Base-by-base conservation (phyloP, 1,139 yeast genomes). In the Diutina siamensis region DNA sequence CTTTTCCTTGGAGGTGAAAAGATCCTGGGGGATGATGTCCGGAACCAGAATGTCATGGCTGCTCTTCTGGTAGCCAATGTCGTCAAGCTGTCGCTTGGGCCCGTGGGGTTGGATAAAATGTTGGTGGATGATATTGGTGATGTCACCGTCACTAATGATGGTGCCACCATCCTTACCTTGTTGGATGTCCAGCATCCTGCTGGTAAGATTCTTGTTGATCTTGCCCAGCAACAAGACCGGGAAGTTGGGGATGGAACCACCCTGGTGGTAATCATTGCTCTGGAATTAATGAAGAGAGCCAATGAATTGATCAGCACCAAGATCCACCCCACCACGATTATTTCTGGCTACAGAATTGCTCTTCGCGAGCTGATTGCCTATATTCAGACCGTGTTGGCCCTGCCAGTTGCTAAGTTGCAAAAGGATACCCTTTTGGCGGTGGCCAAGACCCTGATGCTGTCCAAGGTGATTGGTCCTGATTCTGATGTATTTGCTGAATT, bases 241-340 rank as follows among this genome's bases (percentile, higher is more conserved):
- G 98, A 94, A 66, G 96, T 94, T 48, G 99, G 99, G 48, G 99
- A 94, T 61, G 99, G 99, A 56, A 85, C 95, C 44, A 84, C 95
- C 1, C 83, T 95, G n/a, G 97, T 92, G 44, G 97, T 92, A 44
- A 87, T 92, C 52, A 83, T 92, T 61, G 97, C 98, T 31, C 77
- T 95, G 44, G 99, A 94, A 65, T 71, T 94, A 50, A 72, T 94
- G 58, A 83, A 86, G 59, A 76, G 97, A 53, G 98, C 98, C 45
- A 88, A 89, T 62, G 97, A 89, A 56, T 72, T 94, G 54, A 98
- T 92, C 46, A 85, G 83, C 61, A 85, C 86, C 65, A 86, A 87
- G 61, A 84, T 94, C 52, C 98, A 94, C 64, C 98, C 99, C 45
- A 92, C 99, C 3, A 92, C 98, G 12, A 89, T 94, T 56, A 89